Percentiles rank a stretch among this genome's conserved stretches.
Conservation (phyloP, 2,329 filamentous ascomycete species). For the Colletotrichum orchidophilum region DNA sequence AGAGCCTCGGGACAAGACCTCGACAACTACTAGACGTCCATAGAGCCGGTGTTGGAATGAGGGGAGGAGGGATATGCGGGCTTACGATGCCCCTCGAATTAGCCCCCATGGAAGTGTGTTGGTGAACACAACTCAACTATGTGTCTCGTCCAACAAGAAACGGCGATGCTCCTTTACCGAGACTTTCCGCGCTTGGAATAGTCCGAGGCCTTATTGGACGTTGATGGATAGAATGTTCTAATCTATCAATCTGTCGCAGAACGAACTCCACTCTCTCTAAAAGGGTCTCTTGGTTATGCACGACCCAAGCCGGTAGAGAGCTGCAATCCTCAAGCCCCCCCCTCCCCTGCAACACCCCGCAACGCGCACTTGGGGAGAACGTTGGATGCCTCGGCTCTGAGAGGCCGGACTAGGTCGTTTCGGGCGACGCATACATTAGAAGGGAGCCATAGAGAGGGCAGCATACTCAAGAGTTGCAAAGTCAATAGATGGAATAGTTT, state of each 20-base stretch:
- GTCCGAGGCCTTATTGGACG: neutral
- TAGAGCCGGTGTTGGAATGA: neutral
- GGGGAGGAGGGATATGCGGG: neutral
- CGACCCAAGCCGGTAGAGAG: slow-evolving; percentile 14
- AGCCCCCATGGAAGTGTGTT: neutral
- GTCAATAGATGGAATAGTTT: neutral
- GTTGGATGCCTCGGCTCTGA: slow-evolving; percentile 23
- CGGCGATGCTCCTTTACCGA: neutral
- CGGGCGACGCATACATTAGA: neutral
- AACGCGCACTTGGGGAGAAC: neutral
- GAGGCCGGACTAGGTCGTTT: slow-evolving; percentile 1
- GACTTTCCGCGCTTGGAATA: neutral
- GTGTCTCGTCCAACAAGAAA: neutral
- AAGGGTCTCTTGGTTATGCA: neutral
- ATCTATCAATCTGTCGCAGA: neutral
- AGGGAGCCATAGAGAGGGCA: neutral
- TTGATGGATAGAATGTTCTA: neutral
- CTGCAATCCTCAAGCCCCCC: neutral
- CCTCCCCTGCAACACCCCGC: slow-evolving; percentile 14
- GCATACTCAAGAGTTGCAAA: neutral
- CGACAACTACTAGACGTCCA: neutral
- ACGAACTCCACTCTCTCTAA: neutral
- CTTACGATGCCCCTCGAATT: neutral
- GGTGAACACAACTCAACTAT: neutral
- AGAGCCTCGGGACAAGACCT: slow-evolving; percentile 23